These are phyloP conservation scores for Decorospora gaudefroyi DNA, from an alignment of 2,329 filamentous ascomycete species.

Conservation along the genomic window DNA sequence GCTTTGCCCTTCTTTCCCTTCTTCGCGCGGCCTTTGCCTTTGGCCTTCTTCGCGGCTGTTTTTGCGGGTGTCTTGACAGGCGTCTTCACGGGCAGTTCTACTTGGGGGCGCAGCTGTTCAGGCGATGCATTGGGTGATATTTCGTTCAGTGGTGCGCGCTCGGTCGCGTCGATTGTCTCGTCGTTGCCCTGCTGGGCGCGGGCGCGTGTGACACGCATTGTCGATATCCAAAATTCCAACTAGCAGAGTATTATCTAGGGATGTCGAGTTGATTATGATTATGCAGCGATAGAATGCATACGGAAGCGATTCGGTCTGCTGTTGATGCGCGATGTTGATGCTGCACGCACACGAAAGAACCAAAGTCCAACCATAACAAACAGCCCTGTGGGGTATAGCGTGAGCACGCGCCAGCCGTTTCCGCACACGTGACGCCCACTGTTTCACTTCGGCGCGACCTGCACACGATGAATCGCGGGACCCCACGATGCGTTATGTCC, in stretches of 20 bases:
- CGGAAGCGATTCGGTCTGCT: conserved; percentile 14
- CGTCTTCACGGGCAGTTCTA: conserved; percentile 33
- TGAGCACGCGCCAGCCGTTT: conserved; percentile 14
- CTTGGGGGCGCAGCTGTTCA: conserved; percentile 21
- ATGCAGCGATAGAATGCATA: conserved; percentile 25
- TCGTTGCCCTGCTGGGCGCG: conserved; percentile 49
- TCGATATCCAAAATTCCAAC: conserved; percentile 11
- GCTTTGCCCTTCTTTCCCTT: conserved; percentile 34
- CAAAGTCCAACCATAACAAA: conserved; percentile 27
- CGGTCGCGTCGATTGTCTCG: conserved; percentile 43
- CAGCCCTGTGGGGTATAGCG: conserved; percentile 18
- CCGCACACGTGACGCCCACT: conserved; percentile 18
- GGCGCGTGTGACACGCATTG: conserved; percentile 53
- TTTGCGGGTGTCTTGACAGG: conserved; percentile 41
- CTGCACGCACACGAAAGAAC: conserved; percentile 12
- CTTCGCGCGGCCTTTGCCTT: conserved; percentile 28
- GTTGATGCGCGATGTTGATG: conserved; percentile 27
- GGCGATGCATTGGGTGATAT: conserved; percentile 45
- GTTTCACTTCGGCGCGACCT: conserved; percentile 13
- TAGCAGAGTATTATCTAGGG: conserved; percentile 1
- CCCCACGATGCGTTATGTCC: conserved; percentile 8
- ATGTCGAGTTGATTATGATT: conserved; percentile 12
- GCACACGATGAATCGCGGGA: conserved; percentile 6
- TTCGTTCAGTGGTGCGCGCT: conserved; percentile 49
- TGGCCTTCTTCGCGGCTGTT: conserved; percentile 41